A percentile compares a stretch with the other conserved stretches of the same genome.
Conservation (phyloP, 805 yeast genomes). For the Nakazawaea pomicola region DNA sequence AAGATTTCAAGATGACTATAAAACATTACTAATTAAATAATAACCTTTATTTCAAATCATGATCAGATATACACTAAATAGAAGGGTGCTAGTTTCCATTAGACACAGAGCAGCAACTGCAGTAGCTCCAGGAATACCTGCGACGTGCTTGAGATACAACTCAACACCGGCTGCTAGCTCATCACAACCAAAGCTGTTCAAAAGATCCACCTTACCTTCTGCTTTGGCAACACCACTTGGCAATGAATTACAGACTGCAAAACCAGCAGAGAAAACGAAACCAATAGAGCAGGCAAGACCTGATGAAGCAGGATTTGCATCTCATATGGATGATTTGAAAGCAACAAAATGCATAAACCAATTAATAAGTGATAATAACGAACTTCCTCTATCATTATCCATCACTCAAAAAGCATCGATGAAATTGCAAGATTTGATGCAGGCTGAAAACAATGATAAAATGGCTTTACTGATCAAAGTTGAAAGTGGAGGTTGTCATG, state of each 20-base stretch:
- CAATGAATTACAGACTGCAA: background rate
- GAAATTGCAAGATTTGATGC: constrained; percentile 49
- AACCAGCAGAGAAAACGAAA: background rate
- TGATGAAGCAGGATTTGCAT: constrained; percentile 2
- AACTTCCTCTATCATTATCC: constrained; percentile 35
- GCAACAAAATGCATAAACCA: constrained; percentile 28
- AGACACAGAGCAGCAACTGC: too few relatives aligned
- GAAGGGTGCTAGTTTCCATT: too few relatives aligned
- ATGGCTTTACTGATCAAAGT: constrained; percentile 71
- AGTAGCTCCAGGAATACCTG: too few relatives aligned
- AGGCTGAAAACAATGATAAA: constrained; percentile 49
- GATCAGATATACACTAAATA: background rate
- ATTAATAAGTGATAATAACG: constrained; percentile 28
- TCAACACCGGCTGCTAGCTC: background rate
- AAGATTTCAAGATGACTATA: too few relatives aligned
- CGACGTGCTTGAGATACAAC: background rate
- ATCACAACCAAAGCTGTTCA: constrained; percentile 7
- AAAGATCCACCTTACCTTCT: constrained; percentile 10
- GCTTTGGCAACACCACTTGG: background rate
- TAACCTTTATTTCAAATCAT: background rate
- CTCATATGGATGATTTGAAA: constrained; percentile 22
- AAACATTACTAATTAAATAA: too few relatives aligned
- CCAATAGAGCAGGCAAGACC: background rate
- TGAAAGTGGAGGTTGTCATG: constrained; percentile 98
- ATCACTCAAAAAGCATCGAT: constrained; percentile 42